Percentiles rank a stretch among this genome's conserved stretches.
Conservation (phyloP, 2,329 filamentous ascomycete species). For the Talaromyces sp. region DNA sequence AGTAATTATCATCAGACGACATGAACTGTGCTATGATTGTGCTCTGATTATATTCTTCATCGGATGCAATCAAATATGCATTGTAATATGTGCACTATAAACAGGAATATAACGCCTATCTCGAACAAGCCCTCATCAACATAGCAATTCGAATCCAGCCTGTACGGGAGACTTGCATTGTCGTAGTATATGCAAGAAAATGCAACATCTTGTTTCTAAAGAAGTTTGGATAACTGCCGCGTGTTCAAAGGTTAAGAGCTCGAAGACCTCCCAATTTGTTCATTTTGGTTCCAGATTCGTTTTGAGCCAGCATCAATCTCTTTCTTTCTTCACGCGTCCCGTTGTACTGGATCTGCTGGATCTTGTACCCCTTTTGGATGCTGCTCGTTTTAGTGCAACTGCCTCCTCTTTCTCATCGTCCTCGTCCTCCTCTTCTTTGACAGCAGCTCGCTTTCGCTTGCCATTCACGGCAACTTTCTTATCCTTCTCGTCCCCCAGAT, state of each 20-base stretch:
- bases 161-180: background rate
- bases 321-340: background rate
- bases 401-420: constrained; percentile 26
- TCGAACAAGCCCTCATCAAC: no score
- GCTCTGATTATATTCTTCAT: no score
- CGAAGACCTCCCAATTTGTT: background rate
- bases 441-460: constrained; percentile 35
- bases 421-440: constrained; percentile 28
- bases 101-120: no score
- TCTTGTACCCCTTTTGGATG: constrained; percentile 11
- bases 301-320: background rate
- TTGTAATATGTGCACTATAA: no score
- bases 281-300: background rate
- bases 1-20: background rate
- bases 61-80: no score
- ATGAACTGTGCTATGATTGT: no score
- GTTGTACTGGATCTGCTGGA: constrained; percentile 1
- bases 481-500: constrained; percentile 26
- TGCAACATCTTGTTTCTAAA: background rate
- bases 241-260: no score
- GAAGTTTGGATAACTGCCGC: background rate
- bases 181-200: background rate
- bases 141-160: no score
- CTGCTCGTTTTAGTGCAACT: constrained; percentile 27
- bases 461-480: constrained; percentile 25